Percentiles rank a stretch among this genome's conserved stretches.
These are phyloP conservation scores for Diaporthe sp. DNA, from an alignment of 2,329 filamentous ascomycete species.

Conservation along the genomic window DNA sequence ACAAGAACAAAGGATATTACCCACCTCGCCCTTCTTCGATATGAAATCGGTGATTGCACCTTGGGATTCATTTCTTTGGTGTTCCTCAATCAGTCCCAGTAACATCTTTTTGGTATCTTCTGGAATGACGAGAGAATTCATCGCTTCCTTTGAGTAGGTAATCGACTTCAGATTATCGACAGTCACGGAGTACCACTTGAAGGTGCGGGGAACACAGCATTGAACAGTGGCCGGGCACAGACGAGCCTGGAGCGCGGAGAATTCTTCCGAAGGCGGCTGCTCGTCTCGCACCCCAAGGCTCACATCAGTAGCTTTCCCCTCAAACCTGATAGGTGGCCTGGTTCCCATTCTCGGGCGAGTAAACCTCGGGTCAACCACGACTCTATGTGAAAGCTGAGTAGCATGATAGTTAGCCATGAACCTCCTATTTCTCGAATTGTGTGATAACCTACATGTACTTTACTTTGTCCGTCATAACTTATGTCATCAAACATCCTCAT, in stretches of 20 bases:
- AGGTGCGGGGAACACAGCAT: neutral
- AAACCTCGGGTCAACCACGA: neutral
- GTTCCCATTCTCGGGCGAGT: too few species aligned
- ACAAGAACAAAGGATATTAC: neutral
- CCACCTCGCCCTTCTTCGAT: neutral
- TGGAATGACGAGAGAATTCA: neutral
- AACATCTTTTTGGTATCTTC: neutral
- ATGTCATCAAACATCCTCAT: too few species aligned
- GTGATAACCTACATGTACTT: neutral
- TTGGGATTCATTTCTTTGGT: neutral
- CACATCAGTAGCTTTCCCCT: neutral
- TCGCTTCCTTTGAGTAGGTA: neutral
- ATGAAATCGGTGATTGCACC: neutral
- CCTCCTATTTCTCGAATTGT: neutral
- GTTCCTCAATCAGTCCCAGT: neutral
- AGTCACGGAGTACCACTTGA: neutral
- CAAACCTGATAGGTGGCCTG: neutral
- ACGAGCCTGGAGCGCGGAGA: neutral
- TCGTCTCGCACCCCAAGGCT: neutral
- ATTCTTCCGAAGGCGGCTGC: too few species aligned
- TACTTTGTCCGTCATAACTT: too few species aligned
- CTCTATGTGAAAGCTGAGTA: neutral
- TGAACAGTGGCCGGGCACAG: neutral
- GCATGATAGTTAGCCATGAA: neutral
- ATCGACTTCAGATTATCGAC: neutral